Base-by-base conservation (phyloP, 2,329 filamentous ascomycete species). In the Monosporascus sp. region DNA sequence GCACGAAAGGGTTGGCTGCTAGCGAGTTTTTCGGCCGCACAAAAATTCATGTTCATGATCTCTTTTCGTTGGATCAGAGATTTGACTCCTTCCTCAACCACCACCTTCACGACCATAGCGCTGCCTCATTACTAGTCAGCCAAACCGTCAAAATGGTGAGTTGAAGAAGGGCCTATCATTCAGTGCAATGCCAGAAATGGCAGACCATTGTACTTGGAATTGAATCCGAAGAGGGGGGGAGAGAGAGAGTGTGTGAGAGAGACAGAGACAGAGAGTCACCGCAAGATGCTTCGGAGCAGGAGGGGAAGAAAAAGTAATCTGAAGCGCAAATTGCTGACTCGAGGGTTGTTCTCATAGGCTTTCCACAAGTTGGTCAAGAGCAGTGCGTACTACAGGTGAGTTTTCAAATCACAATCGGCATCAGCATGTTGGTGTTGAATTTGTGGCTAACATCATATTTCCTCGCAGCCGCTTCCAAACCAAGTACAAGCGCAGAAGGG, bases 241-340 rank as follows among this genome's bases (percentile, higher is more conserved):
- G 3, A 24, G 24, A 24, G 24, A 24, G 24, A 9, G n/a, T n/a
- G n/a, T n/a, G n/a, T n/a, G 3, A 24, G 24, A 24, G 24, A 24
- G 24, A 9, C n/a, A 31, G 27, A 34, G 31, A 3, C 9, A 50
- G 66, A 83, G 87, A 88, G 88, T 94, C 90, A 80, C 81, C 84
- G 91, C 93, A 97, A 97, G 90, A 91, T 96, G 91, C 91, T 97
- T 97, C 93, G 92, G 90, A 89, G 64, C 49, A 38, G 36, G 77
- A 77, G 76, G 74, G 24, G 69, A 64, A 66, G 79, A 70, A 64
- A 69, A 72, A 65, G n/a, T 69, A 64, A 61, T 84, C 92, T 97
- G 92, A 97, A 97, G 92, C 91, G 92, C 85, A 86, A 96, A 96
- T 96, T 97, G 93, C 93, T 97, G 92, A 97, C 91, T 96, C 90